These are phyloP conservation scores for Yamadazyma friedrichii DNA, from an alignment of 1,139 yeast species.

Conservation along the genomic window DNA sequence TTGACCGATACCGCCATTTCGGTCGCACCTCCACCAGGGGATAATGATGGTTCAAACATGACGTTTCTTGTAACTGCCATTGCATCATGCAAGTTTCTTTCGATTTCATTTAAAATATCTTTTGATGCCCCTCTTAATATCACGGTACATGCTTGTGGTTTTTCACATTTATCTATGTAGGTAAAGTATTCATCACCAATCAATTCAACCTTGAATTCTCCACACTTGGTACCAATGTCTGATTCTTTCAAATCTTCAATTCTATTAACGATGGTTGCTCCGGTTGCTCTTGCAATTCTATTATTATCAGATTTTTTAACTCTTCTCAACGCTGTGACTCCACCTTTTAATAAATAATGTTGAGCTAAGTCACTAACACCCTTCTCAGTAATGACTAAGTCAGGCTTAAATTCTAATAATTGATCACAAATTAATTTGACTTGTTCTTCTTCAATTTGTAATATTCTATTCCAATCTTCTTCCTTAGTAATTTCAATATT, in stretches of 20 bases:
- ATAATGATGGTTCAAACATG: conserved; percentile 86
- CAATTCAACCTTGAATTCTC: conserved; percentile 86
- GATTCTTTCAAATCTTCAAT: conserved; percentile 89
- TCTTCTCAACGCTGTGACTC: conserved; percentile 90
- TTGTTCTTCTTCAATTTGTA: conserved; percentile 98
- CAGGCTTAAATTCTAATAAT: conserved; percentile 83
- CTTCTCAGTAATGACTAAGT: conserved; percentile 93
- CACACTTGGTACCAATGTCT: conserved; percentile 88
- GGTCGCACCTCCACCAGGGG: conserved; percentile 99
- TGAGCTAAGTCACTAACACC: conserved; percentile 98
- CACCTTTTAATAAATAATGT: conserved; percentile 91
- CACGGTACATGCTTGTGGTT: conserved; percentile 93
- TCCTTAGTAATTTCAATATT: conserved; percentile 96
- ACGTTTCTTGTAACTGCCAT: conserved; percentile 98
- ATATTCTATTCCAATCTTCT: conserved; percentile 89
- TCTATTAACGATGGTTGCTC: conserved; percentile 95
- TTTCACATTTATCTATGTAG: conserved; percentile 72
- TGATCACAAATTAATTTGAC: conserved; percentile 84
- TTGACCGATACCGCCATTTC: conserved; percentile 97
- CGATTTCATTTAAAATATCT: conserved; percentile 94
- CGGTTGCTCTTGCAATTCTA: conserved; percentile 95
- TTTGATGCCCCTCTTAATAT: conserved; percentile 94
- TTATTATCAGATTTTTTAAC: conserved; percentile 95
- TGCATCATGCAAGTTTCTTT: conserved; percentile 96
- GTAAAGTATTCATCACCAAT: conserved; percentile 98